These are phyloP conservation scores for Nigrospora oryzae DNA, from an alignment of 2,329 filamentous ascomycete species.

Conservation along the genomic window DNA sequence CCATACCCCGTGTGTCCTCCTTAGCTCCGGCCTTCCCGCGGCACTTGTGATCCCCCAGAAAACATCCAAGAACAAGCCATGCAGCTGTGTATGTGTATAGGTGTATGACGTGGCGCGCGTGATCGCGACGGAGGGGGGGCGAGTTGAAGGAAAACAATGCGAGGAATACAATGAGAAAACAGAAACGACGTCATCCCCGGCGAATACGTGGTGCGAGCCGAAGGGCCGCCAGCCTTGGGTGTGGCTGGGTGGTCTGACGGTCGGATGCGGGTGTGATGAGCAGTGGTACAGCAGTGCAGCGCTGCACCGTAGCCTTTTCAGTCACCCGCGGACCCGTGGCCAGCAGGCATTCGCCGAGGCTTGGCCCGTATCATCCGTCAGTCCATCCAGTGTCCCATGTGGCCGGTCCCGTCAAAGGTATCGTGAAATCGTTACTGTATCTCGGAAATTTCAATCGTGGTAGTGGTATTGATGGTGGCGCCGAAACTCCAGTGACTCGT, in stretches of 20 bases:
- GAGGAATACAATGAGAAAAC: slow-evolving; percentile 4
- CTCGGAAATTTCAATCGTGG: slow-evolving; percentile 3
- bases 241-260: no score
- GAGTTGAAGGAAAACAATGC: not conserved
- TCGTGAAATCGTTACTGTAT: slow-evolving; percentile 6
- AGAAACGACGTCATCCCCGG: slow-evolving; percentile 1
- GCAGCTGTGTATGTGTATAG: slow-evolving; percentile 6
- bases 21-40: no score
- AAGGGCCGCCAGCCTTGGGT: no score
- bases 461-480: not conserved
- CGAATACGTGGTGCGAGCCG: not conserved
- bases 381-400: no score
- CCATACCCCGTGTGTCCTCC: no score
- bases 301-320: no score
- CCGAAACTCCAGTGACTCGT: not conserved
- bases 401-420: not conserved
- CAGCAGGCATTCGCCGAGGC: no score
- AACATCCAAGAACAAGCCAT: not conserved
- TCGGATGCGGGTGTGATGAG: no score
- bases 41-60: no score
- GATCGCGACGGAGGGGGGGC: not conserved
- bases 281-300: no score
- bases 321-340: no score
- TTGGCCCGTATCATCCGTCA: no score
- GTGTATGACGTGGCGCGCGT: slow-evolving; percentile 1